A percentile compares a stretch with the other conserved stretches of the same genome.
Conservation (phyloP, 345 rosid genomes). For the Acer yangbiense region DNA sequence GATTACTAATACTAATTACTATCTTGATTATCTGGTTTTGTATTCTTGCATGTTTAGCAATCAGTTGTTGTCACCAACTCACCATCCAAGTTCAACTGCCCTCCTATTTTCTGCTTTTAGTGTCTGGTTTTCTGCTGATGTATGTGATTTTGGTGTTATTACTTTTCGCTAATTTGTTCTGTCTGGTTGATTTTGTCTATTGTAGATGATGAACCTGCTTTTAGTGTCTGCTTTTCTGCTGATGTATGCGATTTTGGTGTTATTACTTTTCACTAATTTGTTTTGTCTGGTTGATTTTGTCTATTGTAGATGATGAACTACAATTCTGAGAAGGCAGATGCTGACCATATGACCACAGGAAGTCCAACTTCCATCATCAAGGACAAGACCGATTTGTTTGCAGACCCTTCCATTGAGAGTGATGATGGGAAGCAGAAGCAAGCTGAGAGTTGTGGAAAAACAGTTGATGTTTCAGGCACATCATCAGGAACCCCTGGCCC, state of each 20-base stretch:
- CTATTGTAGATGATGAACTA: conserved; percentile 31
- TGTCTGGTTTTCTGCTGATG: not conserved
- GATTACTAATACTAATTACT: not conserved
- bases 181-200: not conserved
- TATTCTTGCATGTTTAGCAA: not conserved
- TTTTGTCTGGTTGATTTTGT: not conserved
- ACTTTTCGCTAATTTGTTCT: not conserved
- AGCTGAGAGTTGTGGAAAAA: conserved; percentile 25
- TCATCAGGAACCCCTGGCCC: conserved; percentile 8
- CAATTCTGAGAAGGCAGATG: conserved; percentile 23
- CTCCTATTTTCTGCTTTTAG: not conserved
- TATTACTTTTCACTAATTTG: not conserved
- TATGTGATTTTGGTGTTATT: not conserved
- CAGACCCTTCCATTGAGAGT: conserved; percentile 10
- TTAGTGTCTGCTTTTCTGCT: not conserved
- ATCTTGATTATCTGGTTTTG: not conserved
- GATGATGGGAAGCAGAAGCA: conserved; percentile 5
- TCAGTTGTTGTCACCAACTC: not conserved
- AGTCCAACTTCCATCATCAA: conserved; percentile 23
- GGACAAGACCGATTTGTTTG: conserved; percentile 10
- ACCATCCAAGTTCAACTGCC: not conserved
- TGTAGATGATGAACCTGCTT: conserved; percentile 30
- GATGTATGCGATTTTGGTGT: not conserved
- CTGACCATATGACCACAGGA: conserved; percentile 18
- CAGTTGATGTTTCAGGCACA: too few species aligned